Evolutionary conservation across 495 filamentous ascomycete species (phyloP), one percentile per base, ranked within the genome.

Genomic region (Aspergillus hancockii): DNA sequence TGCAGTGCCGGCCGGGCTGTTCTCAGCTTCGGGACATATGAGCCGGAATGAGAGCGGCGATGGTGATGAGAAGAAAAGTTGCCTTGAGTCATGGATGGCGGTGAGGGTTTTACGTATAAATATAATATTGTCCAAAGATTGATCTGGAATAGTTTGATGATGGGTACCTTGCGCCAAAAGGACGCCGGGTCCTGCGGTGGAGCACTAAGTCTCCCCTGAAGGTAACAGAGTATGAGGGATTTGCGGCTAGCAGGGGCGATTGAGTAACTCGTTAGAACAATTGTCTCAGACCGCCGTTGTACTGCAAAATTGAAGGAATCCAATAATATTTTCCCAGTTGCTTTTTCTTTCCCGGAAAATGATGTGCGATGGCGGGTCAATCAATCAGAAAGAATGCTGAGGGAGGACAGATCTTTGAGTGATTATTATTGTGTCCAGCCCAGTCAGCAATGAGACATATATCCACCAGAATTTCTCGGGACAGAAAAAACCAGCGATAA

Each of bases 41-140:
- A 62, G 52, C 72, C 71, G 43, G 74, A 74, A 66, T 63, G 65
- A 30, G 70, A 62, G 59, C 72, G 71, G 41, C 73, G 75, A 50
- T 78, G 75, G 49, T 78, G 75, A 49, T 67, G 65, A 55, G 65
- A 60, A 28, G 69, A 55, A 60, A 46, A 43, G 54, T 58, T 55
- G 52, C 55, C 58, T 72, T 78, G 74, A 75, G 75, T 75, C 75
- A 78, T 77, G 65, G 70, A 64, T 74, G 67, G 73, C 73, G 75
- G 75, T 78, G 75, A 72, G 68, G 68, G 51, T 54, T 58, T 52
- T 61, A 58, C 57, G 59, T 65, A 63, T 66, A 62, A 49, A 59
- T 54, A 60, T 46, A 61, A 63, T 50, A 50, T 59, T 58, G 57
- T 46, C 34, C 49, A 49, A 43, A 49, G 45, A 57, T 60, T 31